Conservation (phyloP, 108 stramenopile genomes). For the Nitzschia inconspicua region DNA sequence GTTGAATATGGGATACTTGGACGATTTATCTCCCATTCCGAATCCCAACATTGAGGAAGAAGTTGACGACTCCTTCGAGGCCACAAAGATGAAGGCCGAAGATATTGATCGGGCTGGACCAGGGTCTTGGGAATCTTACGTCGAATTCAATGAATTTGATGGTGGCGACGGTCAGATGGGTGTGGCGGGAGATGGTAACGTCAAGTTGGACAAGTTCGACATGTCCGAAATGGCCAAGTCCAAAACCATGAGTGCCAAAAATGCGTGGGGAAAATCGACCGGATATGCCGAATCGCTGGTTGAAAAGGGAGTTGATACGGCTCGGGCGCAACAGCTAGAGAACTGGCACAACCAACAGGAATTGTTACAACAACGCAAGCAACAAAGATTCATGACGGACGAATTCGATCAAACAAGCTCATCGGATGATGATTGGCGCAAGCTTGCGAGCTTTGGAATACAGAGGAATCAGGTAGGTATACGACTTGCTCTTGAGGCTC, state of each 20-base stretch:
- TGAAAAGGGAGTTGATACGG: constrained; percentile 55
- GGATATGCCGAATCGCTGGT: constrained; percentile 75
- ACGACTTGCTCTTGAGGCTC: not conserved
- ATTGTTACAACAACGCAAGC: constrained; percentile 47
- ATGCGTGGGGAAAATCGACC: constrained; percentile 76
- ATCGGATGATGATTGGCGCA: constrained; percentile 69
- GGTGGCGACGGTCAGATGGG: constrained; percentile 91
- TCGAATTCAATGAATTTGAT: constrained; percentile 85
- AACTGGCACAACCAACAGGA: constrained; percentile 89
- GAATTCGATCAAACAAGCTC: constrained; percentile 42
- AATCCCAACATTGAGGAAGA: constrained; percentile 28
- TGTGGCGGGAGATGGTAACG: constrained; percentile 83
- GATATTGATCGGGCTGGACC: constrained; percentile 51
- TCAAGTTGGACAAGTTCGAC: constrained; percentile 47
- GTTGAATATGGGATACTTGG: constrained; percentile 61
- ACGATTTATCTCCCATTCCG: constrained; percentile 38
- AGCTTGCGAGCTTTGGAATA: constrained; percentile 75
- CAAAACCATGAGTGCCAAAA: constrained; percentile 67
- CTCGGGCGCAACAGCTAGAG: constrained; percentile 80
- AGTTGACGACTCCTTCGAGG: constrained; percentile 41
- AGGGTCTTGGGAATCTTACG: constrained; percentile 57
- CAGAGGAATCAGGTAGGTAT: constrained; percentile 63
- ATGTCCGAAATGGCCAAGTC: constrained; percentile 51
- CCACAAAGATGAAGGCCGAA: constrained; percentile 47
- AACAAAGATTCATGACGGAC: constrained; percentile 57